These are phyloP conservation scores for Coemansia sp. DNA, from an alignment of 192 early-diverging fungal genomes.

Conservation along the genomic window DNA sequence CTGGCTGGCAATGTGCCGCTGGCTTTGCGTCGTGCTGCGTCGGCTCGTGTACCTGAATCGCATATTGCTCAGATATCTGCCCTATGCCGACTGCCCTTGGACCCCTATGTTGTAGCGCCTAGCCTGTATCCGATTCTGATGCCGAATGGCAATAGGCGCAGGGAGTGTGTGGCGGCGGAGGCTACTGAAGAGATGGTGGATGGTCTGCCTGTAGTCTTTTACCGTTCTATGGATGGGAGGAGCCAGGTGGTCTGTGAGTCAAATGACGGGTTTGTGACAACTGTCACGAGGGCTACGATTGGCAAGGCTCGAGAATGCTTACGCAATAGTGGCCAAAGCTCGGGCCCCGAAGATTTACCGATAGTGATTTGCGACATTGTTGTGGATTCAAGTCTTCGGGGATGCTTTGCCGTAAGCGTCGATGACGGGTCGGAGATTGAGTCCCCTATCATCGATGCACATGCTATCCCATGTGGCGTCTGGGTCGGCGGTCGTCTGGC, in stretches of 20 bases:
- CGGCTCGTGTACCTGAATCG: constrained; percentile 26
- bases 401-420: constrained; percentile 30
- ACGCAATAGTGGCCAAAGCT: constrained; percentile 27
- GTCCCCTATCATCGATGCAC: not conserved
- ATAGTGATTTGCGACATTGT: constrained; percentile 42
- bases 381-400: constrained; percentile 18
- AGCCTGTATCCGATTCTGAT: not conserved
- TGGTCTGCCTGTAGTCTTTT: constrained; percentile 23
- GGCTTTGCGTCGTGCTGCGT: constrained; percentile 38
- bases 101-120: not conserved
- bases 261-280: not conserved
- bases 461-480: constrained; percentile 13
- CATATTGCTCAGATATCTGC: constrained; percentile 22
- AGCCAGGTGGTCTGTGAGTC: constrained; percentile 5
- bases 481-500: constrained; percentile 18
- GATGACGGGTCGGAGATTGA: not conserved
- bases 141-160: constrained; percentile 1
- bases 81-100: not conserved
- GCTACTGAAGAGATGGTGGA: constrained; percentile 23
- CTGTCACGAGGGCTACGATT: not conserved
- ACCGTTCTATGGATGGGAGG: constrained; percentile 19
- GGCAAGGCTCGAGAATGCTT: constrained; percentile 22
- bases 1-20: constrained; percentile 46
- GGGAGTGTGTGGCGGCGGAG: constrained; percentile 18
- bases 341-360: constrained; percentile 9